A percentile compares a stretch with the other conserved stretches of the same genome.
Evolutionary conservation across 345 rosid species (phyloP).

Genomic region (Corchorus capsularis): DNA sequence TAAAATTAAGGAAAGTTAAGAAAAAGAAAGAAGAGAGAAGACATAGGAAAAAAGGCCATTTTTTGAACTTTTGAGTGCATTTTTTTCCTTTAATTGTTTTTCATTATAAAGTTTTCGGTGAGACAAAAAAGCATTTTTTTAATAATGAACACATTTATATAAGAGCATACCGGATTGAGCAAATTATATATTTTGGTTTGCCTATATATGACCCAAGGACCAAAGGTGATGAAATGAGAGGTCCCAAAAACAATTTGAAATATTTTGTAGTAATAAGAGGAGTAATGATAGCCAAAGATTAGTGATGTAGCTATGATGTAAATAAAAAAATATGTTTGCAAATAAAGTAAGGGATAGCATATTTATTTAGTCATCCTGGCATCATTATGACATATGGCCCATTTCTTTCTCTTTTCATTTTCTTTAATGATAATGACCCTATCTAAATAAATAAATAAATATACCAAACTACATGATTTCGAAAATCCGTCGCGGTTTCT

Average conservation of each 20-base stretch:
- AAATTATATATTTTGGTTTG: too few relatives aligned
- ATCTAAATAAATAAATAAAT: not conserved
- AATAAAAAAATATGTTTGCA: not conserved
- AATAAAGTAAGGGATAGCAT: not conserved
- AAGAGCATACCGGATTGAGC: too few relatives aligned
- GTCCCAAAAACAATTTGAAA: not conserved
- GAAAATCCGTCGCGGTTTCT: not conserved
- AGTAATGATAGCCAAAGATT: not conserved
- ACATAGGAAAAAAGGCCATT: too few relatives aligned
- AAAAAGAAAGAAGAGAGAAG: too few relatives aligned
- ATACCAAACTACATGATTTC: not conserved
- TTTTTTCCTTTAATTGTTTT: too few relatives aligned
- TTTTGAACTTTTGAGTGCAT: too few relatives aligned
- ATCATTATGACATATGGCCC: conserved; percentile 8
- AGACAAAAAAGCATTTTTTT: too few relatives aligned
- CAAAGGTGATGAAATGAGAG: not conserved
- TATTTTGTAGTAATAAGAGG: not conserved
- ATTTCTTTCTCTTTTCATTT: not conserved
- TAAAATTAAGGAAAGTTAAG: too few relatives aligned
- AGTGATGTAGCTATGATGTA: not conserved
- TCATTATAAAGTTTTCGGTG: too few relatives aligned
- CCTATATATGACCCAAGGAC: too few relatives aligned
- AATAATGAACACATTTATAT: too few relatives aligned
- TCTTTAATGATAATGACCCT: not conserved
- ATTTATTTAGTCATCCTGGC: conserved; percentile 16